Evolutionary conservation across 768 basidiomycete species (phyloP).

Genomic region (Crucibulum laeve): DNA sequence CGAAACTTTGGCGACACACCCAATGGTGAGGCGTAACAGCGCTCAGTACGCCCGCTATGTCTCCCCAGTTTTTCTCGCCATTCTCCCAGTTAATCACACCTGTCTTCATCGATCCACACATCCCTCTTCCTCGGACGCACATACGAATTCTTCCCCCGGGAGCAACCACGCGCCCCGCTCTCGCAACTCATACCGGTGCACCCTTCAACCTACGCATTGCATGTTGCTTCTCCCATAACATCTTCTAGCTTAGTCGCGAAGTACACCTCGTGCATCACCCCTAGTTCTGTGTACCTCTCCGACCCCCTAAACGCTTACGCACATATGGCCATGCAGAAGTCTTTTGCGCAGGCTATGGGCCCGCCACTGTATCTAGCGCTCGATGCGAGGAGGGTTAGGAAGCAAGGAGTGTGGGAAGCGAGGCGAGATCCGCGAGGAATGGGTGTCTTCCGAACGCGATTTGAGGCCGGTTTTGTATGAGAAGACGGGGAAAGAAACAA

Average conservation of each 20-base stretch:
- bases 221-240: slow-evolving; percentile 55
- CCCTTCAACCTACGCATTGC: slow-evolving; percentile 60
- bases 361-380: slow-evolving; percentile 76
- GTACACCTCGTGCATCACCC: slow-evolving; percentile 58
- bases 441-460: slow-evolving; percentile 69
- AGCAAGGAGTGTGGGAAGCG: slow-evolving; percentile 63
- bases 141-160: slow-evolving; percentile 20
- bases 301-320: slow-evolving; percentile 89
- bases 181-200: slow-evolving; percentile 38
- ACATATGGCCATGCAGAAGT: slow-evolving; percentile 77
- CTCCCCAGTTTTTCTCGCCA: slow-evolving; percentile 7
- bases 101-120: slow-evolving; percentile 3
- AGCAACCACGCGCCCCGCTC: slow-evolving; percentile 19
- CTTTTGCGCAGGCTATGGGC: slow-evolving; percentile 75
- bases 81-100: slow-evolving; percentile 4
- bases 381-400: slow-evolving; percentile 73
- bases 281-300: slow-evolving; percentile 64
- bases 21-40: slow-evolving; percentile 72
- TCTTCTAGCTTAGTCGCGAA: slow-evolving; percentile 57
- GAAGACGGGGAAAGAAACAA: slow-evolving; percentile 5
- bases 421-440: slow-evolving; percentile 57
- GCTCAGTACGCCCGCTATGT: too few species aligned
- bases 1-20: slow-evolving; percentile 53
- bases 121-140: slow-evolving; percentile 14
- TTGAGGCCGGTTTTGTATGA: slow-evolving; percentile 47